phyloP scores from a whole-genome alignment of 768 basidiomycete genomes.

The Naganishia vaughanmartiniae region DNA sequence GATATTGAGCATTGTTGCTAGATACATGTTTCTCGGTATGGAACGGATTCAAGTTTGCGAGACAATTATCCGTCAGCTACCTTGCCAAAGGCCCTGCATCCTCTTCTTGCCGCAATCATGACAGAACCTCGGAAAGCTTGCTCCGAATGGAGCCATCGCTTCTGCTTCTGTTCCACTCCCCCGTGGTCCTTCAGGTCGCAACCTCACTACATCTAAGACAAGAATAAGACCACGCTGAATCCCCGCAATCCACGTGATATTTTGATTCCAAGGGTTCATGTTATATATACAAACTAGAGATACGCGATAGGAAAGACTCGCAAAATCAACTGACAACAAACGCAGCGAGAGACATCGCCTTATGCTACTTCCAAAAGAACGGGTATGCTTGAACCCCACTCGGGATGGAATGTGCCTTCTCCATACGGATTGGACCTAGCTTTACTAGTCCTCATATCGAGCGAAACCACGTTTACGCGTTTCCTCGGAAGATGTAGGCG shows the following conservation, averaged over 20 bases:
- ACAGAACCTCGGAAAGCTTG: too few relatives aligned
- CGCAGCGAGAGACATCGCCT: background rate
- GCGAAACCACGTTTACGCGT: background rate
- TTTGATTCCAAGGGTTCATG: background rate
- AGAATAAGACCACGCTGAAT: too few relatives aligned
- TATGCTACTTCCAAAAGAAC: background rate
- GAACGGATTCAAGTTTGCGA: too few relatives aligned
- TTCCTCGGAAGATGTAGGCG: constrained; percentile 60
- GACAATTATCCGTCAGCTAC: too few relatives aligned
- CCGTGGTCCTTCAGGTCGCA: too few relatives aligned
- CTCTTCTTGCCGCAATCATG: too few relatives aligned
- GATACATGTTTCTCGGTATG: too few relatives aligned
- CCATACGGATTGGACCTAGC: background rate
- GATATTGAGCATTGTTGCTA: too few relatives aligned
- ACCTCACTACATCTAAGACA: too few relatives aligned
- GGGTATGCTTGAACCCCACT: background rate
- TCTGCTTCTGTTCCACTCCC: too few relatives aligned
- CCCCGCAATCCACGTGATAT: background rate
- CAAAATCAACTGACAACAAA: background rate
- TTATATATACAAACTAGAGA: constrained; percentile 1
- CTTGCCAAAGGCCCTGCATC: too few relatives aligned
- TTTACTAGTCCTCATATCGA: background rate
- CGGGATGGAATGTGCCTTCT: background rate
- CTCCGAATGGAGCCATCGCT: too few relatives aligned
- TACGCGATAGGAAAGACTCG: background rate